Percentiles rank a stretch among this genome's conserved stretches.
These are phyloP conservation scores for Mytilinidion resinicola DNA, from an alignment of 495 filamentous ascomycete genomes.

Conservation along the genomic window DNA sequence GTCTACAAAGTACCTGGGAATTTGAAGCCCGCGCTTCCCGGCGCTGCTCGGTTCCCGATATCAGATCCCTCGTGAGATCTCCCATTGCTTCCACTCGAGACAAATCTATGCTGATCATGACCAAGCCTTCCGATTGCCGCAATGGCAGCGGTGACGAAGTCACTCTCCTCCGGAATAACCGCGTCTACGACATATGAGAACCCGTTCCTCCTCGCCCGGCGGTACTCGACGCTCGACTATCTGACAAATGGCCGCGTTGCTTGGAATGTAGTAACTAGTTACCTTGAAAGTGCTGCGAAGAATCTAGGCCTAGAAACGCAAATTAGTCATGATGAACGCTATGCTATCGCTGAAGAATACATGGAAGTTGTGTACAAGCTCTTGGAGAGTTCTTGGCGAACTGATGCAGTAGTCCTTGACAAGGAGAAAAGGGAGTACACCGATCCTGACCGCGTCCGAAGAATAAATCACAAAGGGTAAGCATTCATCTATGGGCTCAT, in stretches of 20 bases:
- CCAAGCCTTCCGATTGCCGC: slow-evolving; percentile 22
- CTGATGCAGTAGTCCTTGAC: too few relatives aligned
- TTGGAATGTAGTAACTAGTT: slow-evolving; percentile 66
- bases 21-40: slow-evolving; percentile 50
- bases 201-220: slow-evolving; percentile 60
- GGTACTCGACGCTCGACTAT: slow-evolving; percentile 62
- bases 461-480: too few relatives aligned
- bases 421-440: too few relatives aligned
- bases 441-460: too few relatives aligned
- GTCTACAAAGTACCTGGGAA: slow-evolving; percentile 51
- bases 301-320: slow-evolving; percentile 54
- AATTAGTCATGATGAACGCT: slow-evolving; percentile 58
- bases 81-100: too few relatives aligned
- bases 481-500: too few relatives aligned
- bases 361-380: too few relatives aligned
- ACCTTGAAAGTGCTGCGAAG: slow-evolving; percentile 60
- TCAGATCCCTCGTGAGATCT: too few relatives aligned
- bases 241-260: slow-evolving; percentile 59
- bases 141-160: slow-evolving; percentile 49
- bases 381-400: too few relatives aligned
- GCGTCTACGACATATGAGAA: slow-evolving; percentile 60
- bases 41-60: slow-evolving; percentile 63
- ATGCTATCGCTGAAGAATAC: too few relatives aligned
- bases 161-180: slow-evolving; percentile 63
- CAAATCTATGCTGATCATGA: too few relatives aligned